Conservation (phyloP, 805 yeast species). For the Kurtzmaniella cleridarum region DNA sequence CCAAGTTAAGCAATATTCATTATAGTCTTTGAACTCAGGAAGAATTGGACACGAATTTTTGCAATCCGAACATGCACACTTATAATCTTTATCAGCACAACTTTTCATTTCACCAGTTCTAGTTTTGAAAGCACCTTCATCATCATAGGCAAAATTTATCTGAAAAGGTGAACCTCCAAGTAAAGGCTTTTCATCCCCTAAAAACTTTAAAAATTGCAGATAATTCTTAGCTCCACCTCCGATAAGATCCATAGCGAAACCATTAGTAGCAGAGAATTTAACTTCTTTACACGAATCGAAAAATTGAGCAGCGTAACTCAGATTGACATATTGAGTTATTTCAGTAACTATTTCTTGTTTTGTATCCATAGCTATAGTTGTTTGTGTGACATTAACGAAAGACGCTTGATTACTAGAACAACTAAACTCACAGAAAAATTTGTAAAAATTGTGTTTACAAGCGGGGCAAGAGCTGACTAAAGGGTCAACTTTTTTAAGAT, state of each 20-base stretch:
- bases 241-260: conserved; percentile 91
- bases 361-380: conserved; percentile 42
- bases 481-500: conserved; percentile 39
- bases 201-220: conserved; percentile 69
- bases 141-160: conserved; percentile 63
- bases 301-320: conserved; percentile 55
- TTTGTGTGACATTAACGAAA: conserved; percentile 63
- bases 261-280: conserved; percentile 91
- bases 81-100: conserved; percentile 64
- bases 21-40: conserved; percentile 35
- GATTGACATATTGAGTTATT: conserved; percentile 56
- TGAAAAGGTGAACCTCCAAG: conserved; percentile 96
- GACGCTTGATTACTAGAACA: conserved; percentile 81
- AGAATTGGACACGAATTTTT: conserved; percentile 71
- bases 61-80: conserved; percentile 92
- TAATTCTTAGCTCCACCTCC: conserved; percentile 94
- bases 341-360: conserved; percentile 64
- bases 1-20: conserved; percentile 50
- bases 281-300: conserved; percentile 84
- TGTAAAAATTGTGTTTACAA: conserved; percentile 77
- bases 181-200: conserved; percentile 92
- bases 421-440: conserved; percentile 80
- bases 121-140: conserved; percentile 14
- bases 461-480: conserved; percentile 69
- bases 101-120: conserved; percentile 27